Evolutionary conservation across 495 filamentous ascomycete species (phyloP).

Genomic region (Aspergillus saccharolyticus): DNA sequence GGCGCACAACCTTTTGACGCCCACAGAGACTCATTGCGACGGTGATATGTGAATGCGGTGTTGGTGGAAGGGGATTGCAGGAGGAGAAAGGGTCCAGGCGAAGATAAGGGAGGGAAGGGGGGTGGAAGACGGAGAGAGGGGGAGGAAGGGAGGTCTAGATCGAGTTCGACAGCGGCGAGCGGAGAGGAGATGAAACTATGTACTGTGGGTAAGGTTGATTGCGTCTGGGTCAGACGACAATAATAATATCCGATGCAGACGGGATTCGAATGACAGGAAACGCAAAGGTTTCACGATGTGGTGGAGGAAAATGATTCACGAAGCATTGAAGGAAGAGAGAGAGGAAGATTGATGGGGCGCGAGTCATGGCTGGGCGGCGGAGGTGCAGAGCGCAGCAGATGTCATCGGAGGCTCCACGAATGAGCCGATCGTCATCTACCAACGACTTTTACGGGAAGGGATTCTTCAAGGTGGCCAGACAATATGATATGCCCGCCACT

Average conservation of each 20-base stretch:
- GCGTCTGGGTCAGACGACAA: neutral
- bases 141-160: conserved; percentile 1
- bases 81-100: conserved; percentile 1
- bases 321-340: conserved; percentile 2
- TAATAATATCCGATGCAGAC: neutral
- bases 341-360: conserved; percentile 16
- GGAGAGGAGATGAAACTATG: too few species aligned
- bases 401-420: conserved; percentile 42
- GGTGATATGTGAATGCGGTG: neutral
- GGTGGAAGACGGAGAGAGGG: too few species aligned
- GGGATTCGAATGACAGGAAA: neutral
- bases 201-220: neutral
- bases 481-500: neutral
- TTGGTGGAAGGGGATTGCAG: conserved; percentile 3
- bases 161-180: neutral
- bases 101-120: conserved; percentile 1
- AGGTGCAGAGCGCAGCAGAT: conserved; percentile 33
- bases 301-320: conserved; percentile 2
- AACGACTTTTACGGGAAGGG: conserved; percentile 4
- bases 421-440: conserved; percentile 32
- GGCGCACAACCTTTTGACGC: conserved; percentile 76
- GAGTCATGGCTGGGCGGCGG: conserved; percentile 24
- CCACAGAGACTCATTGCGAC: conserved; percentile 49
- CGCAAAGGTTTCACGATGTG: conserved; percentile 1
- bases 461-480: neutral